Percentiles rank a stretch among this genome's conserved stretches.
These are phyloP conservation scores for Populus hybrid DNA, from an alignment of 441 rosid species.

Conservation along the genomic window DNA sequence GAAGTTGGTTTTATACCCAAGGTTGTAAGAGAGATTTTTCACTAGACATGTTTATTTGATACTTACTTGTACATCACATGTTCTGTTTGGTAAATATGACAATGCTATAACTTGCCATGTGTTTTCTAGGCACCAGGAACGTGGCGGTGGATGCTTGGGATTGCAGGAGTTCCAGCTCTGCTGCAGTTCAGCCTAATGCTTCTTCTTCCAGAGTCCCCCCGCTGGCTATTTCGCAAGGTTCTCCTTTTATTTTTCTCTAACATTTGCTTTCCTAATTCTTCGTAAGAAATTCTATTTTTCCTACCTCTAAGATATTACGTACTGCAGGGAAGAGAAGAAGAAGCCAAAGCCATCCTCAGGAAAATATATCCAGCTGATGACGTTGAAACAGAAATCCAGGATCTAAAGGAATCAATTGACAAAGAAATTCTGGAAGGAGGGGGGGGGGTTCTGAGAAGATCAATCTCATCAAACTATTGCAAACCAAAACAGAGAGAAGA, in stretches of 20 bases:
- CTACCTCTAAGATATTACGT: background rate
- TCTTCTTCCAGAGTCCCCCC: conserved; percentile 78
- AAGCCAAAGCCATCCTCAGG: conserved; percentile 52
- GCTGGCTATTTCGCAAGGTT: conserved; percentile 72
- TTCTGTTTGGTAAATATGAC: no score
- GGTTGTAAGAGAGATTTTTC: background rate
- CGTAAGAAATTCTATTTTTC: background rate
- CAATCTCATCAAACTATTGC: conserved; percentile 43
- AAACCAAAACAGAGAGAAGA: conserved; percentile 59
- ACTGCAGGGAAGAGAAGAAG: conserved; percentile 61
- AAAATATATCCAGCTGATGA: conserved; percentile 51
- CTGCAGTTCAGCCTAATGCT: conserved; percentile 66
- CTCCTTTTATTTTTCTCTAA: background rate
- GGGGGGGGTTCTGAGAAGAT: conserved; percentile 50
- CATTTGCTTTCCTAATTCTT: background rate
- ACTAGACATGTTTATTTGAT: no score
- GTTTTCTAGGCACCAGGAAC: conserved; percentile 52
- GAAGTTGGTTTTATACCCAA: no score
- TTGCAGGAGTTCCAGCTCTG: conserved; percentile 73
- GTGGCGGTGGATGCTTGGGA: conserved; percentile 96
- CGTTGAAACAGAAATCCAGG: conserved; percentile 52
- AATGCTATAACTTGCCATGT: background rate
- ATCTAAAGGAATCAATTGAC: conserved; percentile 57
- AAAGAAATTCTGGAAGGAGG: conserved; percentile 51
- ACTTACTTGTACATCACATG: no score